Percentiles rank a stretch among this genome's conserved stretches.
Conservation (phyloP, 345 rosid species). For the Raphanus sativus region DNA sequence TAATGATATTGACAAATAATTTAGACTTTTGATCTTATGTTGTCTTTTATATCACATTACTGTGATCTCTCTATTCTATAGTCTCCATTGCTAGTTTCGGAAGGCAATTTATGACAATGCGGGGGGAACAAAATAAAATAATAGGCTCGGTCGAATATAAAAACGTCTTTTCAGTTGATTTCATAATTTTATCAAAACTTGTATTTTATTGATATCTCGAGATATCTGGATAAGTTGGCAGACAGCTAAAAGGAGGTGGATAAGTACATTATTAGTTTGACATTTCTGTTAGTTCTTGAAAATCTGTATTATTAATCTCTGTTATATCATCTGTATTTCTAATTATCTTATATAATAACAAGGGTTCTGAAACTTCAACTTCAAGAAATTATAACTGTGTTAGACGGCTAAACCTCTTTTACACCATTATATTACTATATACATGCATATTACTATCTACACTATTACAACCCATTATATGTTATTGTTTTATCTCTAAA, state of each 20-base stretch:
- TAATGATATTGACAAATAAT: neutral
- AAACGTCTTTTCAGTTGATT: constrained; percentile 16
- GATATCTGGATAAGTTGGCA: constrained; percentile 38
- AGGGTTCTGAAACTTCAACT: constrained; percentile 3
- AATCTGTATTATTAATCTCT: constrained; percentile 13
- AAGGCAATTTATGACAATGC: neutral
- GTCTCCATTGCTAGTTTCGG: neutral
- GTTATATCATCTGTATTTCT: constrained; percentile 22
- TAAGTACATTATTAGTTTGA: constrained; percentile 26
- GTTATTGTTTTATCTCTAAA: neutral
- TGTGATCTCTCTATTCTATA: neutral
- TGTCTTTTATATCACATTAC: neutral
- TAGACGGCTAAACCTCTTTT: constrained; percentile 17
- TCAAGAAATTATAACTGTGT: constrained; percentile 10
- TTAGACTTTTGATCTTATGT: neutral
- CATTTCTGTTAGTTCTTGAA: constrained; percentile 7
- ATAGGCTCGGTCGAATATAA: neutral
- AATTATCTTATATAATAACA: constrained; percentile 3
- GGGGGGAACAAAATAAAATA: neutral
- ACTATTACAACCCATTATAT: neutral
- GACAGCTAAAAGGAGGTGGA: constrained; percentile 42
- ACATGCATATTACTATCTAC: neutral
- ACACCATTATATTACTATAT: neutral
- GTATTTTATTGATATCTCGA: constrained; percentile 8
- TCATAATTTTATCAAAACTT: neutral